Percentiles rank a stretch among this genome's conserved stretches.
These are phyloP conservation scores for Alternaria atra DNA, from an alignment of 2,329 filamentous ascomycete genomes.

Conservation along the genomic window DNA sequence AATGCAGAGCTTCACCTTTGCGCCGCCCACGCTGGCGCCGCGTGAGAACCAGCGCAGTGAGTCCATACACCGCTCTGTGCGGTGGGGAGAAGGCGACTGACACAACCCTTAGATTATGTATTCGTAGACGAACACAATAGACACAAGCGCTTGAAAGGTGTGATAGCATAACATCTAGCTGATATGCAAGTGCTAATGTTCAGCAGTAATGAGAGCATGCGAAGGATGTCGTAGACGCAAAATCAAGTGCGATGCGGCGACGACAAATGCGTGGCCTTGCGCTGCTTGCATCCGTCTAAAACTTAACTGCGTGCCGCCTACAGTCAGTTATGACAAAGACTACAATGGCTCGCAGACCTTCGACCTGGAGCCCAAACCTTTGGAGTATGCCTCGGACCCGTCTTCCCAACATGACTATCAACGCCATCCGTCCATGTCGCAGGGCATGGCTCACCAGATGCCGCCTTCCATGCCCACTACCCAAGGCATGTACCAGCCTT, in stretches of 20 bases:
- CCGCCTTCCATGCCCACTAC: conserved; percentile 40
- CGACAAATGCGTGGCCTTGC: conserved; percentile 97
- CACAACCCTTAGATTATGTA: conserved; percentile 79
- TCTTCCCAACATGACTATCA: conserved; percentile 54
- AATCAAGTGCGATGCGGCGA: conserved; percentile 97
- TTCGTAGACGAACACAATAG: conserved; percentile 99
- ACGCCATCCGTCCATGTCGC: conserved; percentile 42
- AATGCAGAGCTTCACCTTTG: conserved; percentile 80
- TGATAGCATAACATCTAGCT: conserved; percentile 18
- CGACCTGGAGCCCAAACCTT: conserved; percentile 51
- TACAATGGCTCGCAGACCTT: conserved; percentile 53
- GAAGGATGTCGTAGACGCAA: conserved; percentile 94
- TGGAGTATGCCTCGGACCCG: conserved; percentile 52
- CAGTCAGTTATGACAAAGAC: conserved; percentile 76
- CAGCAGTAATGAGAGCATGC: conserved; percentile 90
- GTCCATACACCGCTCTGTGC: conserved; percentile 41
- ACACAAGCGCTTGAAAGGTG: conserved; percentile 95
- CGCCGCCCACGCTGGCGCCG: conserved; percentile 69
- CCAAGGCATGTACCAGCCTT: conserved; percentile 48
- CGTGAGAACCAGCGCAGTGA: conserved; percentile 86
- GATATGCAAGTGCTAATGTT: conserved; percentile 32
- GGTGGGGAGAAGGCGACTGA: conserved; percentile 24
- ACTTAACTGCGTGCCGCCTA: conserved; percentile 90
- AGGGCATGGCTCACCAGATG: conserved; percentile 43
- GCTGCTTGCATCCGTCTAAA: conserved; percentile 92